phyloP scores from a whole-genome alignment of 2,329 filamentous ascomycete genomes.

The Pseudogymnoascus sp. region DNA sequence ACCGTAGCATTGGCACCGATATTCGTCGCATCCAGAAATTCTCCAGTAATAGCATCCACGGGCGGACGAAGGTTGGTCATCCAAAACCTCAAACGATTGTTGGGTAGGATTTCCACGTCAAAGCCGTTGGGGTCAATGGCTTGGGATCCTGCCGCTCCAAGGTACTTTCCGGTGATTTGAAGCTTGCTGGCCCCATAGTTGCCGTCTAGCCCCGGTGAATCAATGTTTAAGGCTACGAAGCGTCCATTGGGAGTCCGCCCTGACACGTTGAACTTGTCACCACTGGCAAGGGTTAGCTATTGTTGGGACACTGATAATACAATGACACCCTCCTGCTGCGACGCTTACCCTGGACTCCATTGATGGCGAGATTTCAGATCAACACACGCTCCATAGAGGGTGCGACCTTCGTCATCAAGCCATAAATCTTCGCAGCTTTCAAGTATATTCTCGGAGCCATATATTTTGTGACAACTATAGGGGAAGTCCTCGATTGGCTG shows the following conservation, averaged over 20 bases:
- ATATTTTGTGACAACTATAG: constrained; percentile 20
- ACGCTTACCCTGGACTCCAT: constrained; percentile 26
- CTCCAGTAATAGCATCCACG: constrained; percentile 27
- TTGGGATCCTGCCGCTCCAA: constrained; percentile 22
- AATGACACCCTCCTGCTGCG: too few relatives aligned
- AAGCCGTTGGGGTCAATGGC: constrained; percentile 30
- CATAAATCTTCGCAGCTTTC: constrained; percentile 28
- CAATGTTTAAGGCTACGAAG: constrained; percentile 24
- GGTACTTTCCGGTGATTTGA: constrained; percentile 20
- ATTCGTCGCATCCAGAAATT: constrained; percentile 24
- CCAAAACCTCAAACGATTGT: constrained; percentile 25
- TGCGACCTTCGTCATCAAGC: constrained; percentile 24
- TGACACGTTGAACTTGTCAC: constrained; percentile 21
- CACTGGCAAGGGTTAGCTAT: constrained; percentile 14
- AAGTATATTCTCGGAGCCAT: constrained; percentile 12
- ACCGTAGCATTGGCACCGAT: constrained; percentile 33
- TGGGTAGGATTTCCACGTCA: constrained; percentile 25
- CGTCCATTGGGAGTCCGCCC: constrained; percentile 21
- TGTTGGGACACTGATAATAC: background rate
- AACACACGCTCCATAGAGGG: constrained; percentile 26
- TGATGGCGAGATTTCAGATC: constrained; percentile 17
- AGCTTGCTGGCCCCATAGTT: constrained; percentile 20
- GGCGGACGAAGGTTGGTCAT: constrained; percentile 32
- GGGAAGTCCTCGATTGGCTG: constrained; percentile 28
- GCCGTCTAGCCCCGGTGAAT: constrained; percentile 15